Evolutionary conservation across 108 stramenopile genomes (phyloP).

Genomic region (Aurantiochytrium sp.): DNA sequence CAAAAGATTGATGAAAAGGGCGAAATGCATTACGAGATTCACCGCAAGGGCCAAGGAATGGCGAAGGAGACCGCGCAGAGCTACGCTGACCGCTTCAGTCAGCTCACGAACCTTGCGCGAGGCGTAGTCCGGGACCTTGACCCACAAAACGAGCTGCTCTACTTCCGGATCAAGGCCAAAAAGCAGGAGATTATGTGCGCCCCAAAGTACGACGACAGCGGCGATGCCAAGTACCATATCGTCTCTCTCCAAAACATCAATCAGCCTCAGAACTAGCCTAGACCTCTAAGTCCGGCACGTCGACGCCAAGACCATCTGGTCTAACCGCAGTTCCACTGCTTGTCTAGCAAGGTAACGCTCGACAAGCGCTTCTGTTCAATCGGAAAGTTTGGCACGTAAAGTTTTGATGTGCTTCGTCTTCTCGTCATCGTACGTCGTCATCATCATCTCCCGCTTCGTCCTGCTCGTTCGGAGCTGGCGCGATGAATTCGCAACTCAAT

Average conservation of each 20-base stretch:
- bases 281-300: no score
- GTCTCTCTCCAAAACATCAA: background rate
- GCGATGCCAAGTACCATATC: slow-evolving; percentile 5
- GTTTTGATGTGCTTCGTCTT: no score
- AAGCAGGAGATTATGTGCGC: slow-evolving; percentile 23
- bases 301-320: no score
- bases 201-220: background rate
- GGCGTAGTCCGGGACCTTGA: background rate
- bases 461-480: no score
- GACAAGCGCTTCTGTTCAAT: no score
- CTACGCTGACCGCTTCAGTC: slow-evolving; percentile 25
- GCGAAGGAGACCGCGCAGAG: background rate
- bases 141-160: background rate
- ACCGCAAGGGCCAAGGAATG: slow-evolving; percentile 2
- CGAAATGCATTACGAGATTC: background rate
- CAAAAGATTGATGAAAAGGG: background rate
- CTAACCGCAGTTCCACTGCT: no score
- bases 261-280: background rate
- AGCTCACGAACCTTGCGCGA: background rate
- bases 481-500: no score
- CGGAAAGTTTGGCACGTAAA: no score
- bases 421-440: no score
- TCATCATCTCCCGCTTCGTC: no score
- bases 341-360: no score
- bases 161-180: background rate